phyloP scores from a whole-genome alignment of 495 filamentous ascomycete genomes.

The Schizothecium vesticola region DNA sequence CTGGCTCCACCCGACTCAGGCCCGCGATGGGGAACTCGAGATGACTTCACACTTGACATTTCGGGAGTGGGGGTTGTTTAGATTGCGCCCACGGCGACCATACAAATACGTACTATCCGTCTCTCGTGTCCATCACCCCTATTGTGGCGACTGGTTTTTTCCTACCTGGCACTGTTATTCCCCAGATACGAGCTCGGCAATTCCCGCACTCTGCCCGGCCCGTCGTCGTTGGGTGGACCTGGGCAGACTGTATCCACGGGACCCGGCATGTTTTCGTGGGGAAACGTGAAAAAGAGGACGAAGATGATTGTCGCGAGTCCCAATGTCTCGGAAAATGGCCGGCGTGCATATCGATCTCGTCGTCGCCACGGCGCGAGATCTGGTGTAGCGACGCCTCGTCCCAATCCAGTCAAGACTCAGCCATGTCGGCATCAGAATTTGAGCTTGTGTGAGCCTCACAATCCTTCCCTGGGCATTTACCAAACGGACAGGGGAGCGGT shows the following conservation, averaged over 20 bases:
- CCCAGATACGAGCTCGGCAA: neutral
- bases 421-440: neutral
- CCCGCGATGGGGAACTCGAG: neutral
- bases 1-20: neutral
- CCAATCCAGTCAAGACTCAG: too few species aligned
- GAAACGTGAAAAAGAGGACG: neutral
- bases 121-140: neutral
- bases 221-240: neutral
- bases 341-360: neutral
- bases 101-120: neutral
- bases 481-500: neutral
- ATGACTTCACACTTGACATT: neutral
- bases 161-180: neutral
- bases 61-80: neutral
- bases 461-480: neutral
- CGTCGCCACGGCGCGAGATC: neutral
- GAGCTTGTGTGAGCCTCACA: neutral
- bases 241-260: neutral
- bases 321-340: neutral
- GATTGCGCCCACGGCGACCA: neutral
- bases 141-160: neutral
- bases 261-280: neutral
- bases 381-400: neutral
- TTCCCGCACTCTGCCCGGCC: neutral
- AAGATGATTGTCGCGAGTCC: neutral